These are phyloP conservation scores for Chlorociboria aeruginascens DNA, from an alignment of 495 filamentous ascomycete species.

Conservation along the genomic window DNA sequence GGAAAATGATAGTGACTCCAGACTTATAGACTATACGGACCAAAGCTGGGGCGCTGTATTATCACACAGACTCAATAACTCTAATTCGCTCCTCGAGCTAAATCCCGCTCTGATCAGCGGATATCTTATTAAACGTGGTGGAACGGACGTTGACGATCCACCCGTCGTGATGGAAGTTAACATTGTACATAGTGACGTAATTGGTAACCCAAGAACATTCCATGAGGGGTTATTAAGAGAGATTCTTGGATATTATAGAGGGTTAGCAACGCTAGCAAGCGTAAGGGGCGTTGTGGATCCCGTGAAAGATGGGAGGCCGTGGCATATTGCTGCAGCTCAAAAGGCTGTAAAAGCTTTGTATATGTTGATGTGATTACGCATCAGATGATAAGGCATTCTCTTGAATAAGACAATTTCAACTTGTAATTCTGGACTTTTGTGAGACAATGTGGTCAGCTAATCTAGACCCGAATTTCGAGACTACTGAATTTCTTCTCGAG, in stretches of 20 bases:
- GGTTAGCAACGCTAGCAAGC: constrained; percentile 61
- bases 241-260: constrained; percentile 61
- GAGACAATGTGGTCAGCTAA: too few species aligned
- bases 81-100: constrained; percentile 48
- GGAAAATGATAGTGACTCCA: constrained; percentile 59
- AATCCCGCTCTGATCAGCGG: constrained; percentile 57
- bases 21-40: constrained; percentile 66
- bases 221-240: constrained; percentile 54
- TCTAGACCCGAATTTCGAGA: too few species aligned
- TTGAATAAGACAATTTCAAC: too few species aligned
- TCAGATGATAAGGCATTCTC: neutral
- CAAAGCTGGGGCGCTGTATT: constrained; percentile 72
- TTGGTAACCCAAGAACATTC: constrained; percentile 18
- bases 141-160: constrained; percentile 46
- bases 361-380: constrained; percentile 32
- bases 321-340: constrained; percentile 75
- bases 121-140: constrained; percentile 65
- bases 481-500: too few species aligned
- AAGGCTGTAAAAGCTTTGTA: constrained; percentile 49
- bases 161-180: constrained; percentile 54
- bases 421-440: too few species aligned
- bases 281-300: constrained; percentile 52
- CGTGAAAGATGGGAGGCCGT: constrained; percentile 57
- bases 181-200: constrained; percentile 44
- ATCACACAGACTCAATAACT: constrained; percentile 58